Conservation (phyloP, 1,284 basidiomycete genomes). For the Melampsora allii-populina region DNA sequence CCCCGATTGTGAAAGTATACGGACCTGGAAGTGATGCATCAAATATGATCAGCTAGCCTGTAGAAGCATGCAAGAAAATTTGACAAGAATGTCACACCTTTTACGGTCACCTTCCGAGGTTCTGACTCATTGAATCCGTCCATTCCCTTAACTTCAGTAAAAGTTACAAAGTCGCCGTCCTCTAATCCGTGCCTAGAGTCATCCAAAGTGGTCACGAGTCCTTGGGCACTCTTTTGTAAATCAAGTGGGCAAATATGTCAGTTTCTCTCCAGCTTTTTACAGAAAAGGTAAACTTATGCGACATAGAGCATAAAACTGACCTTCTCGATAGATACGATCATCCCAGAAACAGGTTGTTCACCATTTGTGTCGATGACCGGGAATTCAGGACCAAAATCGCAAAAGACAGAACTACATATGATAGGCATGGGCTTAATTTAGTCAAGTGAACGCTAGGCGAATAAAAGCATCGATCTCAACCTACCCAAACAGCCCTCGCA, state of each 20-base stretch:
- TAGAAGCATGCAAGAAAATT: neutral
- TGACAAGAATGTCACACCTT: constrained; percentile 56
- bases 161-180: constrained; percentile 97
- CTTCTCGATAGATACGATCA: constrained; percentile 88
- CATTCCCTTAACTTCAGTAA: constrained; percentile 97
- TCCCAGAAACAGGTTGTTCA: constrained; percentile 86
- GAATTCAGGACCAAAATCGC: constrained; percentile 93
- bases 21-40: constrained; percentile 57
- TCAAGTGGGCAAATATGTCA: neutral
- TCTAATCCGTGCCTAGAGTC: constrained; percentile 96
- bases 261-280: too few relatives aligned
- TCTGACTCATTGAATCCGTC: constrained; percentile 82
- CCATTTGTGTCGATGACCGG: constrained; percentile 93
- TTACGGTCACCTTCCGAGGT: constrained; percentile 86
- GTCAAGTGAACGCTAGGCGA: neutral
- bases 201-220: constrained; percentile 91
- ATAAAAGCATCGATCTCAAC: neutral
- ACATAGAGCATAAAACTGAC: constrained; percentile 49
- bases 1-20: constrained; percentile 91
- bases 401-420: constrained; percentile 67
- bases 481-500: constrained; percentile 89
- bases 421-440: neutral
- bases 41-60: neutral
- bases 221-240: constrained; percentile 62
- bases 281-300: too few relatives aligned